These are phyloP conservation scores for Bromus sterilis DNA, from an alignment of 176 grass and related monocot species.

Conservation along the genomic window DNA sequence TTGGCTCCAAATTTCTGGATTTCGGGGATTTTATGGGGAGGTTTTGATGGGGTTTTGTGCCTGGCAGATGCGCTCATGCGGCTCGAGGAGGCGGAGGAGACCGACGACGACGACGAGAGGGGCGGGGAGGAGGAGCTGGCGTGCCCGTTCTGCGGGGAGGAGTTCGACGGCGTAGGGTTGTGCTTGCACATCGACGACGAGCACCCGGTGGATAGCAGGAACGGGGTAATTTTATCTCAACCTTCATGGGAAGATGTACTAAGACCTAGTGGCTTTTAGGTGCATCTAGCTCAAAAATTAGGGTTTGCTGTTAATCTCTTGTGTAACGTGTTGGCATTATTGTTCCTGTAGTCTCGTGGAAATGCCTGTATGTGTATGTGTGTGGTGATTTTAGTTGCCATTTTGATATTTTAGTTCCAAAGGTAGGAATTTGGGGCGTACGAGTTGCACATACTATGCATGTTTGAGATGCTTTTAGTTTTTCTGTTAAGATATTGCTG, in stretches of 20 bases:
- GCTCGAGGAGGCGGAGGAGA: conserved; percentile 55
- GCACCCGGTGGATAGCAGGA: conserved; percentile 49
- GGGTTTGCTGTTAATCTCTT: neutral
- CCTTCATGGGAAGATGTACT: neutral
- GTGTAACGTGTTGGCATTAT: neutral
- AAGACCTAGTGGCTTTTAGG: neutral
- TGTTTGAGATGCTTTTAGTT: neutral
- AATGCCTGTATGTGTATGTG: neutral
- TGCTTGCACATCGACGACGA: conserved; percentile 77
- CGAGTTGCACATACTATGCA: neutral
- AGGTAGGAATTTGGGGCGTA: neutral
- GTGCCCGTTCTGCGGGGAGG: conserved; percentile 90
- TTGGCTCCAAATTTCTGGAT: neutral
- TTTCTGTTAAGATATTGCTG: neutral
- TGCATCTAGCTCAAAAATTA: neutral
- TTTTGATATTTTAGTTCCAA: neutral
- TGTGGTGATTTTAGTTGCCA: neutral
- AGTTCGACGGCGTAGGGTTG: conserved; percentile 62
- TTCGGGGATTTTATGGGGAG: neutral
- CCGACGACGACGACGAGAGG: conserved; percentile 41
- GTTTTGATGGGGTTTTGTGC: conserved; percentile 17
- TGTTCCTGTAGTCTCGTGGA: neutral
- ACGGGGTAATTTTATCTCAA: conserved; percentile 40
- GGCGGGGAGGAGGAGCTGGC: conserved; percentile 27
- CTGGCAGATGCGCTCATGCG: conserved; percentile 54